These are phyloP conservation scores for Magnolia changhungtana DNA, from an alignment of 164 flowering plant species.

Conservation along the genomic window DNA sequence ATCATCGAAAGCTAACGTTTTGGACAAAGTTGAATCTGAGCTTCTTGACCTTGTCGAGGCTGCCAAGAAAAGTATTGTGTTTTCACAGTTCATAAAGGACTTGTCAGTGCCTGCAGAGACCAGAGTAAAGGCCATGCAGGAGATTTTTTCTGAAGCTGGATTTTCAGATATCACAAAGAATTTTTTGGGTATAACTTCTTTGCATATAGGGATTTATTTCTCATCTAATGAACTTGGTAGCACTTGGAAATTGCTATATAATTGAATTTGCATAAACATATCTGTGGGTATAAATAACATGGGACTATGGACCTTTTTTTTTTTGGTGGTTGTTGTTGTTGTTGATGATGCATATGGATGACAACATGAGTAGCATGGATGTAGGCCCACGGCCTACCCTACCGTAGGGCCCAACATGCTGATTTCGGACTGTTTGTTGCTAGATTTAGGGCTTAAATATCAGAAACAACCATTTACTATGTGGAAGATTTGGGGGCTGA, in stretches of 20 bases:
- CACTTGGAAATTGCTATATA: neutral
- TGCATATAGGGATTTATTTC: neutral
- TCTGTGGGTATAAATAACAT: too few species aligned
- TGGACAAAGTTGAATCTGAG: constrained; percentile 83
- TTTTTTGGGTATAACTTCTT: constrained; percentile 52
- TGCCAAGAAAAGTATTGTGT: constrained; percentile 52
- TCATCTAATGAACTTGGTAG: neutral
- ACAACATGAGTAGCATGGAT: too few species aligned
- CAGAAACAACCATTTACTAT: too few species aligned
- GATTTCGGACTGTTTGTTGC: too few species aligned
- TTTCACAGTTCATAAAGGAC: constrained; percentile 71
- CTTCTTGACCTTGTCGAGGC: constrained; percentile 63
- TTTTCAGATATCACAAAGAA: constrained; percentile 67
- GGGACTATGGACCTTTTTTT: too few species aligned
- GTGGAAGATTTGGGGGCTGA: too few species aligned
- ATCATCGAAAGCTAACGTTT: constrained; percentile 54
- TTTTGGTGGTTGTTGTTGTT: too few species aligned
- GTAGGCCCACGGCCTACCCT: too few species aligned
- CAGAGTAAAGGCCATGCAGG: constrained; percentile 60
- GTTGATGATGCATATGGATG: too few species aligned
- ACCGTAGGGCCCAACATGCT: too few species aligned
- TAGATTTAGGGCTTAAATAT: too few species aligned
- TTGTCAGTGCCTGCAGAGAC: constrained; percentile 48
- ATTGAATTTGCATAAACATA: too few species aligned
- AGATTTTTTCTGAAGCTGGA: constrained; percentile 54